phyloP scores from a whole-genome alignment of 805 yeast genomes.

The Pichia heedii region DNA sequence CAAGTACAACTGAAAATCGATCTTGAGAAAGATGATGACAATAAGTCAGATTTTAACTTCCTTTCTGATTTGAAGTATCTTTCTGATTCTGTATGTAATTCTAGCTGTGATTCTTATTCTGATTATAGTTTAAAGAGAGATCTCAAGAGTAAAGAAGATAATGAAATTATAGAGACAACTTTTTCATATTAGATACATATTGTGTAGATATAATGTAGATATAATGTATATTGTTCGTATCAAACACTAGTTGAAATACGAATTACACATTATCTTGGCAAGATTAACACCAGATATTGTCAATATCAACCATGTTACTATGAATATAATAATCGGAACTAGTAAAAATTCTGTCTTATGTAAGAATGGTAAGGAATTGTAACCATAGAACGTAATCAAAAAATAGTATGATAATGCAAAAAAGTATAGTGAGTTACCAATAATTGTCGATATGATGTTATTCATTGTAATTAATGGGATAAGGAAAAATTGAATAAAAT shows the following conservation, averaged over 20 bases:
- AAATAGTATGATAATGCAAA: constrained; percentile 68
- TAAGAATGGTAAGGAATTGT: constrained; percentile 62
- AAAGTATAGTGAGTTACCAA: constrained; percentile 75
- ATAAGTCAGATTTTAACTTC: no score
- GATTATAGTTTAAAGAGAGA: not conserved
- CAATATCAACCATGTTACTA: constrained; percentile 46
- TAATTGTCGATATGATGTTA: constrained; percentile 55
- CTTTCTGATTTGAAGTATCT: no score
- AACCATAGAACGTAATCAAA: constrained; percentile 82
- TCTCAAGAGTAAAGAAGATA: not conserved
- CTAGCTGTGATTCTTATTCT: not conserved
- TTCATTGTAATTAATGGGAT: constrained; percentile 62
- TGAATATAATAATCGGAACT: constrained; percentile 54
- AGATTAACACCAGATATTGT: constrained; percentile 64
- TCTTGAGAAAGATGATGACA: not conserved
- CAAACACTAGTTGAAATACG: constrained; percentile 21
- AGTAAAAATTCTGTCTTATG: constrained; percentile 53
- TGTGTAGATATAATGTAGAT: not conserved
- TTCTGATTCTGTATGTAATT: not conserved
- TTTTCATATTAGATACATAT: not conserved
- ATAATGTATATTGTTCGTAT: no score
- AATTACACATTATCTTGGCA: constrained; percentile 52
- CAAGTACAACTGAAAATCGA: not conserved
- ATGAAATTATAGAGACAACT: not conserved
- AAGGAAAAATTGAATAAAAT: constrained; percentile 64